Evolutionary conservation across 179 eudicot species (phyloP).

Genomic region (Sideroxylon spinosum): DNA sequence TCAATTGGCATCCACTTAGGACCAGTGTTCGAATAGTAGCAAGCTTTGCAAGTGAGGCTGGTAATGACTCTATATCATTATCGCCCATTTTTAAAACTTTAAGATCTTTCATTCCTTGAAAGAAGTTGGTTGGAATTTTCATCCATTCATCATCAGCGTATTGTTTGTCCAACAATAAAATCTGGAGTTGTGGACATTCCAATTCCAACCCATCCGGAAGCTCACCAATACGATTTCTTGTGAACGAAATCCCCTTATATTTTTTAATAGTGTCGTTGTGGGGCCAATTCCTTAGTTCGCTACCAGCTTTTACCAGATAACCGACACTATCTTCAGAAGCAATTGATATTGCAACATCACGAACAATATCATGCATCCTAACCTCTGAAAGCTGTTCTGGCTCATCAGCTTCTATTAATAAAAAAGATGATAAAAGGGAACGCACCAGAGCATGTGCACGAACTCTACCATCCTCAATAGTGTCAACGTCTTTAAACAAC

Average conservation of each 20-base stretch:
- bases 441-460: slow-evolving; percentile 24
- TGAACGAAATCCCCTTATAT: too few relatives aligned
- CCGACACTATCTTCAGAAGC: background rate
- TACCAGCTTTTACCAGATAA: too few relatives aligned
- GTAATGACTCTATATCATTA: background rate
- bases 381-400: too few relatives aligned
- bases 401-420: slow-evolving; percentile 23
- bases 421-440: slow-evolving; percentile 29
- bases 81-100: background rate
- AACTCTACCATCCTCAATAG: slow-evolving; percentile 28
- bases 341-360: slow-evolving; percentile 31
- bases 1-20: background rate
- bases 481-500: slow-evolving; percentile 26
- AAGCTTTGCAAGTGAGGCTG: background rate
- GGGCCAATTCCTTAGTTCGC: too few relatives aligned
- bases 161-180: background rate
- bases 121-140: slow-evolving; percentile 2
- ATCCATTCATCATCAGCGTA: background rate
- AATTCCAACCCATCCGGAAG: background rate
- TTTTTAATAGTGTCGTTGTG: too few relatives aligned
- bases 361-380: slow-evolving; percentile 34
- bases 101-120: slow-evolving; percentile 10
- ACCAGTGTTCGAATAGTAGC: background rate
- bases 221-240: background rate
- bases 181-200: background rate